Evolutionary conservation across 345 rosid genomes (phyloP), one percentile per base, ranked within the genome.

Genomic region (Aurinia saxatilis): DNA sequence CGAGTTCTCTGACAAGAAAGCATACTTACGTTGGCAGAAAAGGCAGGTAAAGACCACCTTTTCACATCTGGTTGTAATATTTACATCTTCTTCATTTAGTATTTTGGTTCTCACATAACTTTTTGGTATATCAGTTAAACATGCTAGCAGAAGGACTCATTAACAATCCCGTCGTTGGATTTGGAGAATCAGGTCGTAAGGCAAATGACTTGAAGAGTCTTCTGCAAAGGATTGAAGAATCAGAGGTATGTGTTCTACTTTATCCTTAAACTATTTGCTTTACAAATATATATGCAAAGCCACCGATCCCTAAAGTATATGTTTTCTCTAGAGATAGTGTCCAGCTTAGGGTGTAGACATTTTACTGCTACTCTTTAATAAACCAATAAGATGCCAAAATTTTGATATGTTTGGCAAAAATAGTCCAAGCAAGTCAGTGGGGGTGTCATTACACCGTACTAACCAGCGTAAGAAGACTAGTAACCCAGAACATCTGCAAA

Each of bases 11-110:
- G 97, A 93, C 68, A 90, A 90, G 79, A 90, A 90, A 79, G 82
- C 97, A 38, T 93, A 82, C 68, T 81, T 93, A 71, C 87, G 85
- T 60, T 93, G 99, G 97, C 99, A 93, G 80, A 93, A 85, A 76
- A 90, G 99, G 88, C 99, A 90, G 97, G 99, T 87, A 78, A 75
- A 76, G 71, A 61, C 65, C 63, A 31, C 39, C 58, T 21, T 66
- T 47, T 70, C 34, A 16, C 52, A 40, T 16, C 60, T 38, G 50
- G 61, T 51, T 46, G 37, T 36, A 50, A 27, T 53, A 19, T 34
- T 12, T 44, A 23, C 31, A 27, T 19, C 73, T 53, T 59, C 51
- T 61, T 56, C 35, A 65, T 57, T 40, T 60, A 49, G 45, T 57
- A 48, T 65, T 48, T 34, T 44, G 50, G 42, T 60, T 47, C 35